Percentiles rank a stretch among this genome's conserved stretches.
phyloP scores from a whole-genome alignment of 2,329 filamentous ascomycete species.

The Didymella sp. region DNA sequence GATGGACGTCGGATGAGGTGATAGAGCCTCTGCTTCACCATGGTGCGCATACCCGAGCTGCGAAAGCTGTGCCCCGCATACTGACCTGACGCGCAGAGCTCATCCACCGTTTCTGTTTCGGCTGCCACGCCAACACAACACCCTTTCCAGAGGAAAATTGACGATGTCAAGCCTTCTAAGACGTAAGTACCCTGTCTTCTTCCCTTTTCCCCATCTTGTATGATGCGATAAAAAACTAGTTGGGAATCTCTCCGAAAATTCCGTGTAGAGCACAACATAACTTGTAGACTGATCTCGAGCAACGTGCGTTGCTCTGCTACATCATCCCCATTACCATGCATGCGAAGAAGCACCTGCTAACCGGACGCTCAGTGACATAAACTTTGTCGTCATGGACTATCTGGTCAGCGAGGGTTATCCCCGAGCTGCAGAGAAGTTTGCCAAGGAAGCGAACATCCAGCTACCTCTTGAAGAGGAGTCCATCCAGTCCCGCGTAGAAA shows the following conservation, averaged over 20 bases:
- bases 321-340: not conserved
- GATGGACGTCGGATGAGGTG: conserved; percentile 49
- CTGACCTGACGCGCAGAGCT: conserved; percentile 54
- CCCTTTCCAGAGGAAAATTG: conserved; percentile 80
- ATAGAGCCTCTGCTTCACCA: conserved; percentile 41
- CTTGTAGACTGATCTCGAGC: conserved; percentile 71
- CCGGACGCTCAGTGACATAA: conserved; percentile 76
- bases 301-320: conserved; percentile 25
- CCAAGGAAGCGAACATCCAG: conserved; percentile 86
- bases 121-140: conserved; percentile 74
- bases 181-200: conserved; percentile 66
- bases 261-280: conserved; percentile 89
- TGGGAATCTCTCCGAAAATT: conserved; percentile 99
- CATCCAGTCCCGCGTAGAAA: conserved; percentile 80
- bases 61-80: conserved; percentile 15
- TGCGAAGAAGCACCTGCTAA: conserved; percentile 26
- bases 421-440: conserved; percentile 90
- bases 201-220: conserved; percentile 54
- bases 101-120: conserved; percentile 75
- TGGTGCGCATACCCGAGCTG: conserved; percentile 37
- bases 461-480: conserved; percentile 74
- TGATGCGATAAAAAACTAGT: conserved; percentile 84
- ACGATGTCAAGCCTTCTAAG: conserved; percentile 86
- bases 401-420: conserved; percentile 95
- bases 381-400: conserved; percentile 94